Evolutionary conservation across 495 filamentous ascomycete species (phyloP).

Genomic region (Bacidia rubella): DNA sequence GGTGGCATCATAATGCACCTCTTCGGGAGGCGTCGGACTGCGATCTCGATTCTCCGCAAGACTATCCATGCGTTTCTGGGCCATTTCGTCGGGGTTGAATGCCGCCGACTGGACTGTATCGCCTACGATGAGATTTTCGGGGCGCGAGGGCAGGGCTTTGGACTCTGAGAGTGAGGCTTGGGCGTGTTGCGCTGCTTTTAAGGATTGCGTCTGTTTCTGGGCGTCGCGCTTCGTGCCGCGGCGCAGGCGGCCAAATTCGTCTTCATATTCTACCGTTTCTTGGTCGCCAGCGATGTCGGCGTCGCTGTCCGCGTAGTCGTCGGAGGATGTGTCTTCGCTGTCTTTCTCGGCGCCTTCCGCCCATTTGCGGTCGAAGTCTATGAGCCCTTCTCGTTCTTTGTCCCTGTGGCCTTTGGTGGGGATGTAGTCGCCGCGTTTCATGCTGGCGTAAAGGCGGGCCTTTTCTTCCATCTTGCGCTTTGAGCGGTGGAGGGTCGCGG

Average conservation of each 20-base stretch:
- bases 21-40: conserved; percentile 59
- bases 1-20: conserved; percentile 71
- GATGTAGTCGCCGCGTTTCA: conserved; percentile 63
- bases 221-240: conserved; percentile 51
- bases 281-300: conserved; percentile 33
- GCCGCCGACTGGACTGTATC: conserved; percentile 68
- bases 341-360: conserved; percentile 44
- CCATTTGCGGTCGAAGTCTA: conserved; percentile 96
- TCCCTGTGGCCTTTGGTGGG: conserved; percentile 16
- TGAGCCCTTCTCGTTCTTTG: conserved; percentile 37
- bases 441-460: conserved; percentile 63
- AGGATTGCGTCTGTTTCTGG: conserved; percentile 35
- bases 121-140: conserved; percentile 65
- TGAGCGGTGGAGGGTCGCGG: conserved; percentile 40
- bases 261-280: conserved; percentile 65
- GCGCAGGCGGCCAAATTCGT: conserved; percentile 77
- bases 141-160: conserved; percentile 46
- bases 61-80: conserved; percentile 50
- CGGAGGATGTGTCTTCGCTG: conserved; percentile 27
- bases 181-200: conserved; percentile 16
- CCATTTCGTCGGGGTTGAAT: conserved; percentile 54
- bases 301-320: conserved; percentile 27
- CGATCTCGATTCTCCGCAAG: conserved; percentile 63
- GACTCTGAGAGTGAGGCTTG: conserved; percentile 32
- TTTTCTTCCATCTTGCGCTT: conserved; percentile 78